Conservation (phyloP, 768 basidiomycete species). For the Rossbeevera mucosa region DNA sequence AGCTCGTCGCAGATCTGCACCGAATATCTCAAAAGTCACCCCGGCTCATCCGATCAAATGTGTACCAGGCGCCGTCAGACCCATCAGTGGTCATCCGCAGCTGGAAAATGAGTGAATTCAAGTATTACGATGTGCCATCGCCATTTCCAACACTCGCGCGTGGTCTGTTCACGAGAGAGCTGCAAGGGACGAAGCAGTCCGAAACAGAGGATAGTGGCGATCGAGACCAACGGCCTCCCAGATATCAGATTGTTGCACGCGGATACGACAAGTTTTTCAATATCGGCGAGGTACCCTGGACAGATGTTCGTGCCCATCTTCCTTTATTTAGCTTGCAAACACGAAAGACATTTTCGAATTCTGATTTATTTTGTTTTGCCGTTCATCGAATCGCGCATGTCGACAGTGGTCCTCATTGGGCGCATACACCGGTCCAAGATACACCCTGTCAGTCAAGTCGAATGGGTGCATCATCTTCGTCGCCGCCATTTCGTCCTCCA, state of each 20-base stretch:
- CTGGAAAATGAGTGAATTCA: conserved; percentile 99
- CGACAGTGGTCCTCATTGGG: conserved; percentile 72
- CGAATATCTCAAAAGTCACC: conserved; percentile 49
- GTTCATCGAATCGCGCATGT: background rate
- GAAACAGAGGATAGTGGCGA: conserved; percentile 23
- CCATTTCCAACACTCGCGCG: conserved; percentile 95
- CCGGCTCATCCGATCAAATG: conserved; percentile 60
- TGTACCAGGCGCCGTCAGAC: conserved; percentile 55
- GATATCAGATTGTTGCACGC: conserved; percentile 68
- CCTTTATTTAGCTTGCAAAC: background rate
- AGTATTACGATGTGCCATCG: conserved; percentile 83
- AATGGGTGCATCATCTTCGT: conserved; percentile 98
- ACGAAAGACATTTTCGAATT: background rate
- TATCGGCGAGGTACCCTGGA: conserved; percentile 95
- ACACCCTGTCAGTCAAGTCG: conserved; percentile 85
- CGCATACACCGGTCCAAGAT: conserved; percentile 66
- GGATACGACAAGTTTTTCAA: conserved; percentile 99
- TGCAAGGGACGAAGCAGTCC: conserved; percentile 19
- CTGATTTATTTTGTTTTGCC: background rate
- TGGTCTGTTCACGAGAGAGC: conserved; percentile 74
- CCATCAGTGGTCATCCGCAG: conserved; percentile 57
- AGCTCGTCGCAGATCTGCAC: conserved; percentile 54
- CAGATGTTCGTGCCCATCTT: conserved; percentile 53
- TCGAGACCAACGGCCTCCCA: conserved; percentile 24
- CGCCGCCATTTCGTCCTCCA: conserved; percentile 68